A percentile compares a stretch with the other conserved stretches of the same genome.
These are phyloP conservation scores for Termitomyces sp. DNA, from an alignment of 768 basidiomycete genomes.

Conservation along the genomic window DNA sequence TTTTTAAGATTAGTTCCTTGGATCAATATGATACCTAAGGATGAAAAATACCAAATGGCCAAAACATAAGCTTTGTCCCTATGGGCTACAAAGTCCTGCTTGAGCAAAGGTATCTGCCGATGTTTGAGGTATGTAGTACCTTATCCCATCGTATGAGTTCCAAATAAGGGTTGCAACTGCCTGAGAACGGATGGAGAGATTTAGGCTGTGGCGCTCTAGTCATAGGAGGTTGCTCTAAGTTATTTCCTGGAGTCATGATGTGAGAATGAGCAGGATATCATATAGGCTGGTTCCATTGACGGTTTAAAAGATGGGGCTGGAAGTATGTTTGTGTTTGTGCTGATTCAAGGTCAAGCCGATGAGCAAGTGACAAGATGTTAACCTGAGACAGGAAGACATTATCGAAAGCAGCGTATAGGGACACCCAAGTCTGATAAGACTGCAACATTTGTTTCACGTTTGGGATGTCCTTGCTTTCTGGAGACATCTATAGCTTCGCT, in stretches of 20 bases:
- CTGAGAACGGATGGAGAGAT: background rate
- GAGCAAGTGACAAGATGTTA: too few species aligned
- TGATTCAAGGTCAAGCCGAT: too few species aligned
- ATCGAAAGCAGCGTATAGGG: too few species aligned
- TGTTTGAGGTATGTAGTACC: constrained; percentile 19
- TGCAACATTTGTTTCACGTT: too few species aligned
- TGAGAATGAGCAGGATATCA: background rate
- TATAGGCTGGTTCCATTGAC: background rate
- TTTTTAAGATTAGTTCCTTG: too few species aligned
- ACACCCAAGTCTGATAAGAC: too few species aligned
- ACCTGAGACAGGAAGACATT: too few species aligned
- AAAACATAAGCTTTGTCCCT: constrained; percentile 48
- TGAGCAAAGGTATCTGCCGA: background rate
- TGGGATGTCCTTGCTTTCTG: too few species aligned
- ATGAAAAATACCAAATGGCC: constrained; percentile 43
- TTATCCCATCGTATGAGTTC: constrained; percentile 47
- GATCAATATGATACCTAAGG: too few species aligned
- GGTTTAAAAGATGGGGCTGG: background rate
- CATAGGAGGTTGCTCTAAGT: too few species aligned
- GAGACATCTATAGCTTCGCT: too few species aligned
- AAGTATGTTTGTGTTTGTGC: background rate
- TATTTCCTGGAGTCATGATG: background rate
- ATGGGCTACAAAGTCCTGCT: constrained; percentile 34
- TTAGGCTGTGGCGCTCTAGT: too few species aligned
- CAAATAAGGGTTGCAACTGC: background rate